Base-by-base conservation (phyloP, 208 protist genomes). In the Acanthamoeba castellanii region DNA sequence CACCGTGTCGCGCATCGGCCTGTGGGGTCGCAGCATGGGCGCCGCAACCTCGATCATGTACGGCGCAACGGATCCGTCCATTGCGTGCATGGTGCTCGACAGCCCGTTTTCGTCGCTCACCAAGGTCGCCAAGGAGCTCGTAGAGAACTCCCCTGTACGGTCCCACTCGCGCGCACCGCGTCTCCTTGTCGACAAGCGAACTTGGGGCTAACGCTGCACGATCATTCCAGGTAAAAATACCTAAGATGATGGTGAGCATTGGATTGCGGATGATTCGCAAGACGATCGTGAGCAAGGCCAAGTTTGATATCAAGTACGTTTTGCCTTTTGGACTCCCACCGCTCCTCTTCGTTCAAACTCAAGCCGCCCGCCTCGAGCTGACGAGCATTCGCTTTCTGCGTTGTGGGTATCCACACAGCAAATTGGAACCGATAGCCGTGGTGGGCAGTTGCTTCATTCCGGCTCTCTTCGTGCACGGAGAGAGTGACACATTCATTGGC, bases 21-120 rank as follows among this genome's bases (percentile, higher is more conserved):
- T 92, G 27, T 92, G 85, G 85, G 85, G 85, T 14, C 50, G 78
- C 22, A 99, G 98, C 94, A 99, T 99, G 99, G 99, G 99, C 37
- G 99, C 99, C 2, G 98, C 99, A 14, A 99, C 98, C 25, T 88
- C 97, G 34, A 98, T 99, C 96, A 98, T 99, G 98, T 99, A 99
- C 95, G 98, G 98, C 55, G 85, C 97, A 20, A 98, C 98, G 66
- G 98, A 99, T 96, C 95, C 96, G 32, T 98, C 95, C 25, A 98
- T 99, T 64, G 97, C 97, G 57, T 98, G 98, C 89, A 97, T 99
- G 88, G 97, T 99, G 42, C 98, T 98, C 87, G 99, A 99, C 95
- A 98, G 97, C 42, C 98, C 99, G 25, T 99, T 99, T 81, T 97
- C 98, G 22, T 97, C 96, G 4, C 95, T 99, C 78, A 97, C 97